Evolutionary conservation across 495 filamentous ascomycete species (phyloP), one percentile per base, ranked within the genome.

Genomic region (Penicillium angulare): DNA sequence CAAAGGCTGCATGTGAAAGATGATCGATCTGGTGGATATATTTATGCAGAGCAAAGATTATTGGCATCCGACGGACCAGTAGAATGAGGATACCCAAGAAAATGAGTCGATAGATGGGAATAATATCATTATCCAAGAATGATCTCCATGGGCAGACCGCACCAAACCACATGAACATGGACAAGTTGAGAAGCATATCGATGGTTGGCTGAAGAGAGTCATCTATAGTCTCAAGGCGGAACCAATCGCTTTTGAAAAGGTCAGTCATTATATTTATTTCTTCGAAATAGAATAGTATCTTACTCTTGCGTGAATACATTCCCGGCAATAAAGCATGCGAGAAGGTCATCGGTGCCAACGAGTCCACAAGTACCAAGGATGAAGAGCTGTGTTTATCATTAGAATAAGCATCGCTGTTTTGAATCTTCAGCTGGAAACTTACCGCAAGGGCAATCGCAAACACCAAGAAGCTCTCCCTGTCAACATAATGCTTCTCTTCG

Each of bases 311-410:
- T 95, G 55, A 97, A 93, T 6, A 81, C 83, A 58, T 96, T 96
- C 3, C 92, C 92, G 15, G 92, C 91, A 50, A 96, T 85, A 58
- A 97, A 97, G 69, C 90, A 96, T 2, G 92, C 91, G 1, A 97
- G 78, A 13, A 96, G 85, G 53, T 96, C 92, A 66, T 96, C 92
- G 36, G 84, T 93, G 2, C 92, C 92, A 49, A 96, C 83, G 77
- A 96, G 81, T 9, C 91, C 91, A 56, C 87, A 90, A 1, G 90
- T 95, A 10, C 89, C 90, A 3, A 87, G 78, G 49, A 95, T 87
- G 59, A 97, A 95, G 8, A 93, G 74, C 74, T 77, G 34, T 4
- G 5, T 10, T 33, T 27, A 13, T 10, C 17, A 38, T 59, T 31
- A 66, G 61, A 39, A 53, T 41, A 24, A n/a, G n/a, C n/a, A 26